Conservation (phyloP, 1,284 basidiomycete species). For the Apiotrichum domesticum region DNA sequence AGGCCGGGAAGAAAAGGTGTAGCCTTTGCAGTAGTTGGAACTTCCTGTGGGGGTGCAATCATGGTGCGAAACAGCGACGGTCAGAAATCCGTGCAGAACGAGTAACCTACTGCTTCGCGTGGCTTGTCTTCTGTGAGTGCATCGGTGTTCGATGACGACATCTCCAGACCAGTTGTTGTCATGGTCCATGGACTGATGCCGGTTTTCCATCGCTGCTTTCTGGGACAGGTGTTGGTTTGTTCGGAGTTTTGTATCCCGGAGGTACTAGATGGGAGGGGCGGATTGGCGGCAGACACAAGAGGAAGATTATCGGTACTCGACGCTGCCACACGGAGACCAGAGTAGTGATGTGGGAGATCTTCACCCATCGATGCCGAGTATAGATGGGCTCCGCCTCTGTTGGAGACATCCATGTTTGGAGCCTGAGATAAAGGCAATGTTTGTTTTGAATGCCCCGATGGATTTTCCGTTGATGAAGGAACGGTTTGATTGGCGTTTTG, state of each 20-base stretch:
- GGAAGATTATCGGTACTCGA: not conserved
- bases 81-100: not conserved
- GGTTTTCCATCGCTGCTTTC: constrained; percentile 5
- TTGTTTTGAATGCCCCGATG: too few species aligned
- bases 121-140: not conserved
- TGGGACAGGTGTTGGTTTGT: not conserved
- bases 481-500: too few species aligned
- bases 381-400: not conserved
- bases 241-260: too few species aligned
- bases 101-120: constrained; percentile 1
- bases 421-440: not conserved
- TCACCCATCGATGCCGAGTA: not conserved
- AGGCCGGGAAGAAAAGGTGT: constrained; percentile 19
- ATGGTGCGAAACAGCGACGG: not conserved
- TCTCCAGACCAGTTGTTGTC: not conserved
- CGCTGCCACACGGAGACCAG: not conserved
- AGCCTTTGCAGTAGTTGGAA: constrained; percentile 3
- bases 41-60: not conserved
- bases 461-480: too few species aligned
- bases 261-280: too few species aligned
- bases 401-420: not conserved
- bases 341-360: not conserved
- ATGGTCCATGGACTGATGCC: not conserved
- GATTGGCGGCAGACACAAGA: not conserved
- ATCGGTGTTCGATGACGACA: not conserved